Conservation (phyloP, 2,329 filamentous ascomycete genomes). For the Nothophaeocryptopus gaeumannii region DNA sequence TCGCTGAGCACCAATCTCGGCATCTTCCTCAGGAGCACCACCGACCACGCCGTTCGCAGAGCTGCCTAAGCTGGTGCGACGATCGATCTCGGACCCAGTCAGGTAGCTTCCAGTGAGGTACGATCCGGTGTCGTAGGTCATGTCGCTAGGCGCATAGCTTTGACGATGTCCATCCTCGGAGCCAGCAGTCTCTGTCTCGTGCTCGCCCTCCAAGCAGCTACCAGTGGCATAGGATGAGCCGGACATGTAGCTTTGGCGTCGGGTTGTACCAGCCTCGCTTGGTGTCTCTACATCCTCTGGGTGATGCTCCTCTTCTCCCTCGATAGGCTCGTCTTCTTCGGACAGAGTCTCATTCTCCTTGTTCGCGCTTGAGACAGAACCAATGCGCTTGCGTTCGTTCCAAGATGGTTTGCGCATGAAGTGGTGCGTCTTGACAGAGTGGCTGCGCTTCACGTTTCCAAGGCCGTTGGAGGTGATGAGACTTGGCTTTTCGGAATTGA, state of each 20-base stretch:
- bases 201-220: slow-evolving; percentile 32
- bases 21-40: slow-evolving; percentile 20
- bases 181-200: slow-evolving; percentile 21
- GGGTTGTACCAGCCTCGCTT: slow-evolving; percentile 23
- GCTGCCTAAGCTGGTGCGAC: slow-evolving; percentile 45
- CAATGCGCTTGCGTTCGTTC: slow-evolving; percentile 32
- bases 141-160: slow-evolving; percentile 44
- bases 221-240: slow-evolving; percentile 30
- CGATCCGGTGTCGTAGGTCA: slow-evolving; percentile 47
- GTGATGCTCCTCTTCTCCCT: slow-evolving; percentile 15
- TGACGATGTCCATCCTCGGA: slow-evolving; percentile 35
- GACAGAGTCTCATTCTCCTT: slow-evolving; percentile 50
- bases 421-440: slow-evolving; percentile 36
- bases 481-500: slow-evolving; percentile 26
- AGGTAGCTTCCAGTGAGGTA: slow-evolving; percentile 52
- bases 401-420: slow-evolving; percentile 34
- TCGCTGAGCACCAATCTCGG: slow-evolving; percentile 31
- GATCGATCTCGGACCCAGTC: slow-evolving; percentile 46
- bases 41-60: slow-evolving; percentile 37
- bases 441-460: slow-evolving; percentile 35
- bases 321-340: slow-evolving; percentile 41
- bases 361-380: slow-evolving; percentile 29
- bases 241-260: slow-evolving; percentile 25
- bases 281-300: slow-evolving; percentile 13
- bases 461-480: slow-evolving; percentile 26